Evolutionary conservation across 257 asterid species (phyloP).

Genomic region (Salvia rosmarinus): DNA sequence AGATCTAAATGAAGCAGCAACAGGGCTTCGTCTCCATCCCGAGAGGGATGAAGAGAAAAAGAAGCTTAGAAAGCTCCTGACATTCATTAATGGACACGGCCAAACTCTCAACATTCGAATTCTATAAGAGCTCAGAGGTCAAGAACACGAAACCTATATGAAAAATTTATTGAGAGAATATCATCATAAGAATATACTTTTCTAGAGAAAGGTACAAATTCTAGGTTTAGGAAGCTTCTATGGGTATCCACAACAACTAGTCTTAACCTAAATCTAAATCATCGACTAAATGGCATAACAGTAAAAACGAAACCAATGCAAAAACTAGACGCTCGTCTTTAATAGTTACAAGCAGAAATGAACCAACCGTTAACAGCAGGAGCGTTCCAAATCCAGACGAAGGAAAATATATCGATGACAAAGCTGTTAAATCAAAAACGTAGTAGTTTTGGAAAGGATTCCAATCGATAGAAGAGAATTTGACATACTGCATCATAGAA

Average conservation of each 20-base stretch:
- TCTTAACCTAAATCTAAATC: constrained; percentile 13
- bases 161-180: not conserved
- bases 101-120: not conserved
- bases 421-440: not conserved
- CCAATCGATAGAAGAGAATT: not conserved
- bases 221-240: constrained; percentile 14
- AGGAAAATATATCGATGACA: constrained; percentile 10
- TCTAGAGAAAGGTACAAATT: not conserved
- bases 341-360: constrained; percentile 24
- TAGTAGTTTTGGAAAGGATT: not conserved
- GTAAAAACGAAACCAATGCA: not conserved
- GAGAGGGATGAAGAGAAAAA: not conserved
- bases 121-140: not conserved
- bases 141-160: not conserved
- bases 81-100: not conserved
- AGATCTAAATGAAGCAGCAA: not conserved
- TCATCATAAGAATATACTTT: constrained; percentile 16
- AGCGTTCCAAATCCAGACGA: constrained; percentile 14
- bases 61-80: not conserved
- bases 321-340: constrained; percentile 22
- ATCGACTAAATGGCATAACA: constrained; percentile 8
- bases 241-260: constrained; percentile 17
- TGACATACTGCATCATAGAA: not conserved
- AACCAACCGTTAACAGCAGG: constrained; percentile 13
- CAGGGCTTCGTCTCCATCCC: not conserved